A percentile compares a stretch with the other conserved stretches of the same genome.
Conservation (phyloP, 495 filamentous ascomycete genomes). For the Penicillium daleae region DNA sequence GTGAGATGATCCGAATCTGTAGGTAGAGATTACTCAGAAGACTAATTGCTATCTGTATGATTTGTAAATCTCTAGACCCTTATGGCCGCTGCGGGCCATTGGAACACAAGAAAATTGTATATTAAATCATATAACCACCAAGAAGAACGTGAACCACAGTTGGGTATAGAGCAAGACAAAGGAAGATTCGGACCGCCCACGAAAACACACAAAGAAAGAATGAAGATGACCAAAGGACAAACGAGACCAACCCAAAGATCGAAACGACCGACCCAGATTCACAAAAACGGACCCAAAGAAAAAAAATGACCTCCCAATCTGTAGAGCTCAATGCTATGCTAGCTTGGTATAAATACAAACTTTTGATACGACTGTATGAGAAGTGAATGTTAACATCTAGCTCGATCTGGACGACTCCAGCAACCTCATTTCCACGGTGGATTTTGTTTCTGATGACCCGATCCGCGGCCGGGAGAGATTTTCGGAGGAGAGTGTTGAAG, state of each 20-base stretch:
- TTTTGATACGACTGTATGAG: background rate
- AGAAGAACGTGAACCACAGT: background rate
- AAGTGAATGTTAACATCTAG: background rate
- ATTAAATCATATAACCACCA: slow-evolving; percentile 4
- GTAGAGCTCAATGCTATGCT: background rate
- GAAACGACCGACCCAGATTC: background rate
- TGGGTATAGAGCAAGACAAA: slow-evolving; percentile 13
- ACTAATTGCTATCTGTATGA: too few species aligned
- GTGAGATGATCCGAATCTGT: too few species aligned
- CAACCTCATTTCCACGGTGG: slow-evolving; percentile 12
- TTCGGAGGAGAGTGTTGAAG: background rate
- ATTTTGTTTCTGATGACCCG: slow-evolving; percentile 7
- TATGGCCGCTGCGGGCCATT: background rate
- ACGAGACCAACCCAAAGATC: background rate
- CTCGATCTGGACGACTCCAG: background rate
- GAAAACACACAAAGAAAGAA: too few species aligned
- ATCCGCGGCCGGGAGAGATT: background rate
- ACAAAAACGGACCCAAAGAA: background rate
- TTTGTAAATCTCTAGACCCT: too few species aligned
- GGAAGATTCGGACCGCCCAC: slow-evolving; percentile 4
- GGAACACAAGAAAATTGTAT: background rate
- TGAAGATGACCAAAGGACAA: background rate
- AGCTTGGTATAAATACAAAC: background rate
- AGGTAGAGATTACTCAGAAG: too few species aligned
- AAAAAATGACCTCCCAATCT: too few species aligned